A percentile compares a stretch with the other conserved stretches of the same genome.
Evolutionary conservation across 352 stramenopile species (phyloP).

Genomic region (Albugo candida): DNA sequence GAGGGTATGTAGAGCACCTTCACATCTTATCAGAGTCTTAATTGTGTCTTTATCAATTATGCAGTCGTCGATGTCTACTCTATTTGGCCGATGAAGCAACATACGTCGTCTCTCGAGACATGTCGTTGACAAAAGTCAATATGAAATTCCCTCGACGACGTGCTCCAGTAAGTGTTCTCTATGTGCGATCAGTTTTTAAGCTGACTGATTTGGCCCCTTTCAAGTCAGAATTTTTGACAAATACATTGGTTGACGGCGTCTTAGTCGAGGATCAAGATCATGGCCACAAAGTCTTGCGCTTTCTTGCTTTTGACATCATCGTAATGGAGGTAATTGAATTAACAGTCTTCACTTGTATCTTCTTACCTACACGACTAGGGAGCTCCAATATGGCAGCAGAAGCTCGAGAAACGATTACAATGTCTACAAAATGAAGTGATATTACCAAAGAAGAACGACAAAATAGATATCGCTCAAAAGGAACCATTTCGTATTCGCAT

Average conservation of each 20-base stretch:
- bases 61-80: slow-evolving; percentile 55
- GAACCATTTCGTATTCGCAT: slow-evolving; percentile 77
- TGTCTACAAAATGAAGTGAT: slow-evolving; percentile 82
- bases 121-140: slow-evolving; percentile 73
- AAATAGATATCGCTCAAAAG: slow-evolving; percentile 7
- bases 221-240: slow-evolving; percentile 43
- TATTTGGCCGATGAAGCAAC: slow-evolving; percentile 43
- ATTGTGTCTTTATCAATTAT: slow-evolving; percentile 1
- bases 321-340: slow-evolving; percentile 25
- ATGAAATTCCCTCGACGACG: slow-evolving; percentile 76
- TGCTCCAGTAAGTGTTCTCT: slow-evolving; percentile 18
- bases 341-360: background rate
- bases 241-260: slow-evolving; percentile 71
- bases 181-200: no score
- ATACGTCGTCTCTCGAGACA: slow-evolving; percentile 63
- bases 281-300: slow-evolving; percentile 47
- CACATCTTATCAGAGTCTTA: background rate
- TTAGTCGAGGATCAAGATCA: slow-evolving; percentile 75
- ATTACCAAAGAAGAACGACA: slow-evolving; percentile 45
- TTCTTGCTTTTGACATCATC: slow-evolving; percentile 66
- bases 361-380: slow-evolving; percentile 3
- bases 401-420: slow-evolving; percentile 71
- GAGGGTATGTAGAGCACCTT: slow-evolving; percentile 25
- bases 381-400: slow-evolving; percentile 66
- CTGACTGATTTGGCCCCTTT: background rate